Conservation (phyloP, 257 asterid species). For the Solanum gandarillasii region DNA sequence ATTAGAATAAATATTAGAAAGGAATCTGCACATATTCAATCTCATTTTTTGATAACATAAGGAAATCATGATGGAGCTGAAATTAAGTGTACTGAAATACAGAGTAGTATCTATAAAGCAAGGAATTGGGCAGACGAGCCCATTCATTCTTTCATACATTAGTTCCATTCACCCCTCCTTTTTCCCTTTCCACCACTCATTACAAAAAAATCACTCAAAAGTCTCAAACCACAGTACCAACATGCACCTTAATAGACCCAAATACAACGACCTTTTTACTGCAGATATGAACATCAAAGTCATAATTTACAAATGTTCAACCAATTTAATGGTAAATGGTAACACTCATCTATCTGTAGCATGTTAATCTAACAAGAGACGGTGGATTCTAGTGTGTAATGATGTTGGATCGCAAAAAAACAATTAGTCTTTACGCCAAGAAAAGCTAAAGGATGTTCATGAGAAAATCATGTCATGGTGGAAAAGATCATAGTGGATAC, state of each 20-base stretch:
- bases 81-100: neutral
- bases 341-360: neutral
- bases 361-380: neutral
- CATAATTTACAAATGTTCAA: neutral
- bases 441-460: neutral
- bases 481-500: neutral
- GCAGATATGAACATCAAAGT: neutral
- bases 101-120: neutral
- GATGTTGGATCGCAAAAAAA: neutral
- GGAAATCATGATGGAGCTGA: neutral
- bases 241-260: neutral
- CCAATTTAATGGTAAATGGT: neutral
- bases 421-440: neutral
- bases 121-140: neutral
- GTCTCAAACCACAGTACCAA: neutral
- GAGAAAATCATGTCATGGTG: neutral
- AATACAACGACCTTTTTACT: neutral
- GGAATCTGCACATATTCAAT: neutral
- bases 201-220: neutral
- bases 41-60: neutral
- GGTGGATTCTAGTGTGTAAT: neutral
- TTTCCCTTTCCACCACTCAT: neutral
- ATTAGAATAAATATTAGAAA: neutral
- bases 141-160: neutral
- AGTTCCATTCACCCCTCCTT: neutral